Evolutionary conservation across 495 filamentous ascomycete species (phyloP).

Genomic region (Parathielavia appendiculata): DNA sequence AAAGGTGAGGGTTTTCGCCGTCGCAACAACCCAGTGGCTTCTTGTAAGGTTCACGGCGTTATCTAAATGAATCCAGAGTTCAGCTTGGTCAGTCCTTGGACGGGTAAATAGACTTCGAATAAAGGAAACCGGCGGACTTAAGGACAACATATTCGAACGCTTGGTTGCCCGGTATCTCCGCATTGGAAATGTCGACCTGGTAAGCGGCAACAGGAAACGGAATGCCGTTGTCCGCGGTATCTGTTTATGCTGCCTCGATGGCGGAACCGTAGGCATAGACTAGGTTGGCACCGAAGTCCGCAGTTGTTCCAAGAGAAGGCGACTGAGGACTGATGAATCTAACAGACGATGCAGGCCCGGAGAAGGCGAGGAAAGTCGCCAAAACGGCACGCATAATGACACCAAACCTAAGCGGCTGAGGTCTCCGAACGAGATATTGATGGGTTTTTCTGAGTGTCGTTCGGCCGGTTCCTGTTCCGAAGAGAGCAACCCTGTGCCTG

Average conservation of each 20-base stretch:
- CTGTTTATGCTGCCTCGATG: background rate
- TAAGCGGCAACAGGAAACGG: background rate
- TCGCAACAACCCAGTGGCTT: background rate
- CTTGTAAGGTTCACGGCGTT: background rate
- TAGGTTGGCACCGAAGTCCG: background rate
- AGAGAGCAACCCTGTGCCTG: too few relatives aligned
- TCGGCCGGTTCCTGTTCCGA: too few relatives aligned
- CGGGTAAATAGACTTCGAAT: background rate
- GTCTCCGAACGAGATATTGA: too few relatives aligned
- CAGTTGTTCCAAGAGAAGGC: background rate
- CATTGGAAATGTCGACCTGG: background rate
- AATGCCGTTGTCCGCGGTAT: background rate
- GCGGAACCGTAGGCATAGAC: background rate
- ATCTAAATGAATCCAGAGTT: too few relatives aligned
- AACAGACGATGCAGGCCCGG: background rate
- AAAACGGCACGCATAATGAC: too few relatives aligned
- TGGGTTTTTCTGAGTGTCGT: too few relatives aligned
- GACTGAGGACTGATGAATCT: background rate
- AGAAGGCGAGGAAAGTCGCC: background rate
- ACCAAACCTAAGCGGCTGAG: too few relatives aligned
- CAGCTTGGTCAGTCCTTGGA: background rate
- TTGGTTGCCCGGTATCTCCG: background rate
- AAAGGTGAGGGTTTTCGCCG: background rate
- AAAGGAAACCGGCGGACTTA: background rate
- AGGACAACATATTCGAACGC: background rate